Percentiles rank a stretch among this genome's conserved stretches.
Evolutionary conservation across 257 asterid genomes (phyloP).

Genomic region (Forsythia suspensa): DNA sequence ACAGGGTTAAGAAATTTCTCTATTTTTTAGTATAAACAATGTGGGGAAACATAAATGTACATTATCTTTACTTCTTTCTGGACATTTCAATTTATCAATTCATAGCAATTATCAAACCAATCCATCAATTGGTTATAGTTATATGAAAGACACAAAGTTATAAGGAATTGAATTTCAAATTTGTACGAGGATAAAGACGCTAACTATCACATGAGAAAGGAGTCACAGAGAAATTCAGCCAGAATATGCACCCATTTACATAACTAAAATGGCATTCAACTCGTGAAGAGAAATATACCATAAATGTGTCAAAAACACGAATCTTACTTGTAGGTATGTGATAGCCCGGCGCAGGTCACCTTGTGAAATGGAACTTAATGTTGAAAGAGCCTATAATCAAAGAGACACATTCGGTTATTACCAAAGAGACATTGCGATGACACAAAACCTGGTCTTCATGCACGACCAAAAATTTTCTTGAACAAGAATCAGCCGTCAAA

Average conservation of each 20-base stretch:
- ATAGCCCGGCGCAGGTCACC: slow-evolving; percentile 93
- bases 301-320: slow-evolving; percentile 12
- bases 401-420: slow-evolving; percentile 1
- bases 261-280: slow-evolving; percentile 4
- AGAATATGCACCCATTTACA: slow-evolving; percentile 7
- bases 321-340: slow-evolving; percentile 84
- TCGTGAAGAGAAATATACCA: background rate
- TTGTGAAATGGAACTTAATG: slow-evolving; percentile 84
- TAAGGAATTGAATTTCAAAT: background rate
- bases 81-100: background rate
- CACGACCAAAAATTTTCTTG: slow-evolving; percentile 16
- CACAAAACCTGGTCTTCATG: background rate
- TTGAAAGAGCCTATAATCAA: slow-evolving; percentile 68
- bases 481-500: slow-evolving; percentile 9
- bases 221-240: background rate
- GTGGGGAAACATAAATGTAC: background rate
- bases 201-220: background rate
- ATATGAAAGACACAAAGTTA: background rate
- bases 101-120: slow-evolving; percentile 3
- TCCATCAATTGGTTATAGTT: background rate
- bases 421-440: background rate
- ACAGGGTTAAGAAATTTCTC: background rate
- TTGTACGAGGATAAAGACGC: background rate
- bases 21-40: background rate
- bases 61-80: slow-evolving; percentile 1